Evolutionary conservation across 805 yeast genomes (phyloP).

Genomic region (Deakozyma indianensis): DNA sequence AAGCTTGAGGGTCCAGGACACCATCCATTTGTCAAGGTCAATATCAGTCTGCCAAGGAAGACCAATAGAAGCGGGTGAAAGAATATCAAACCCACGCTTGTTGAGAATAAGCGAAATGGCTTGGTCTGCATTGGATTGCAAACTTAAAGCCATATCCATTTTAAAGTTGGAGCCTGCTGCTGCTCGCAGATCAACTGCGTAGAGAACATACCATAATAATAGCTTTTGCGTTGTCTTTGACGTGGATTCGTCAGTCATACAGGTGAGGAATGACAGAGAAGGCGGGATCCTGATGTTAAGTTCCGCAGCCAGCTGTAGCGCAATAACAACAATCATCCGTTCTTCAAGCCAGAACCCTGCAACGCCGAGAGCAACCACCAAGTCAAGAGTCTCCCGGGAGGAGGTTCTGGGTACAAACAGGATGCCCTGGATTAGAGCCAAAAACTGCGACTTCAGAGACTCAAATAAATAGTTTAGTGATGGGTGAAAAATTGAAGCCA

Average conservation of each 20-base stretch:
- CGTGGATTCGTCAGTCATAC: background rate
- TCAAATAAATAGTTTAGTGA: conserved; percentile 15
- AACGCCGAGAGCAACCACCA: conserved; percentile 46
- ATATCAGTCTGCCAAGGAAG: conserved; percentile 53
- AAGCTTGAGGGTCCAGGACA: conserved; percentile 60
- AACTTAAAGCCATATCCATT: background rate
- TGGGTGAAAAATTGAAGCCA: conserved; percentile 50
- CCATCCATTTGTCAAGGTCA: conserved; percentile 67
- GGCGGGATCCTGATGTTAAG: conserved; percentile 19
- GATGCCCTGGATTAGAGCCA: conserved; percentile 18
- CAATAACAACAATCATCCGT: conserved; percentile 50
- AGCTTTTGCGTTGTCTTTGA: background rate
- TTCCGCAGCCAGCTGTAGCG: conserved; percentile 49
- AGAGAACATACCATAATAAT: background rate
- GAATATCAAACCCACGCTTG: conserved; percentile 25
- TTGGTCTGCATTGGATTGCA: conserved; percentile 1
- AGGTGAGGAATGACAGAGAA: background rate
- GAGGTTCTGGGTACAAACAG: conserved; percentile 14
- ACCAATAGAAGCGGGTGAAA: conserved; percentile 49
- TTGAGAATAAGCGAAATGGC: conserved; percentile 1
- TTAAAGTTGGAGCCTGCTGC: background rate
- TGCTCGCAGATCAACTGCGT: background rate
- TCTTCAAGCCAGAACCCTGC: conserved; percentile 60
- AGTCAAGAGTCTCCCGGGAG: conserved; percentile 41
- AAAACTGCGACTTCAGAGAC: conserved; percentile 18